These are phyloP conservation scores for Fonsecaea multimorphosa DNA, from an alignment of 2,329 filamentous ascomycete genomes.

Conservation along the genomic window DNA sequence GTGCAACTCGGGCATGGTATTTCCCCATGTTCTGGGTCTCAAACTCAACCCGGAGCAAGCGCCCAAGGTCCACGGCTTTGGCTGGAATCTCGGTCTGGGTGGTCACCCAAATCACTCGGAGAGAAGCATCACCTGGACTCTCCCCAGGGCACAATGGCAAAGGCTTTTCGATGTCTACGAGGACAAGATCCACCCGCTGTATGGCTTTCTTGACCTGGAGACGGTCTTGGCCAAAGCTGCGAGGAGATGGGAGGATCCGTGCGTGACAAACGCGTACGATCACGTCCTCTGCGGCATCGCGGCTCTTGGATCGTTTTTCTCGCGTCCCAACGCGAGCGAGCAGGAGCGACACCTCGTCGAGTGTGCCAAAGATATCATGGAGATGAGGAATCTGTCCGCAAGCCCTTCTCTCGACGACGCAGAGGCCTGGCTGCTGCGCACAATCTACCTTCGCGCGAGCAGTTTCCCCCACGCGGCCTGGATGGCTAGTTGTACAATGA, in stretches of 20 bases:
- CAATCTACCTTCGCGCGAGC: background rate
- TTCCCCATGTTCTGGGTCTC: background rate
- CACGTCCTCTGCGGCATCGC: background rate
- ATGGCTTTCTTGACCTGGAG: background rate
- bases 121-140: background rate
- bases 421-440: background rate
- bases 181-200: background rate
- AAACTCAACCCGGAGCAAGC: background rate
- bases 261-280: background rate
- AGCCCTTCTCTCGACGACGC: background rate
- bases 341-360: background rate
- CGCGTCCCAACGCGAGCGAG: background rate
- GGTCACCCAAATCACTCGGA: background rate
- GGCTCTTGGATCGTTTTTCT: background rate
- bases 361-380: background rate
- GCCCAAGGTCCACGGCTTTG: background rate
- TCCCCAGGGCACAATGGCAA: background rate
- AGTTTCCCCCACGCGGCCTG: background rate
- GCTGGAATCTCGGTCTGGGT: background rate
- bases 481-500: background rate
- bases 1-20: background rate
- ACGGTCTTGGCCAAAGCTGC: background rate
- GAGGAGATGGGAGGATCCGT: background rate
- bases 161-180: background rate
- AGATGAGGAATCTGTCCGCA: background rate